Conservation (phyloP, 495 filamentous ascomycete species). For the Neurospora tetrasperma region DNA sequence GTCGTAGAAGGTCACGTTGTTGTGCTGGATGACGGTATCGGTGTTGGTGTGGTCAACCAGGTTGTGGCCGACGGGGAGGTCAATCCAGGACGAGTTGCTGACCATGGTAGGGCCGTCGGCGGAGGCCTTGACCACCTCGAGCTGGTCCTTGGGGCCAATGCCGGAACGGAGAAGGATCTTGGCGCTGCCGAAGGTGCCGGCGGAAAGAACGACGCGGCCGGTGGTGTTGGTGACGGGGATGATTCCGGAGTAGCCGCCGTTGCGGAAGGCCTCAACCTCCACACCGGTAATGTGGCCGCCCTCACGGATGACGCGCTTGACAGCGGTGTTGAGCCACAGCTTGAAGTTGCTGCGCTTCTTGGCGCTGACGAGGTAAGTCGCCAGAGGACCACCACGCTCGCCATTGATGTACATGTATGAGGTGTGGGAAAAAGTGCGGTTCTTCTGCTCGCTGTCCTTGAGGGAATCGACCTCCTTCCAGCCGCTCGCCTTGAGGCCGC, state of each 20-base stretch:
- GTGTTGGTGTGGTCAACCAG: slow-evolving; percentile 62
- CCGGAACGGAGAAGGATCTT: slow-evolving; percentile 55
- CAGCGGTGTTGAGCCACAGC: slow-evolving; percentile 53
- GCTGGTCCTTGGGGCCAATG: slow-evolving; percentile 55
- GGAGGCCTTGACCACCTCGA: slow-evolving; percentile 43
- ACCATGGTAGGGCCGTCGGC: slow-evolving; percentile 46
- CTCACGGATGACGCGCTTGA: slow-evolving; percentile 53
- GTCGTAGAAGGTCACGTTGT: slow-evolving; percentile 51
- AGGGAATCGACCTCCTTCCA: slow-evolving; percentile 57
- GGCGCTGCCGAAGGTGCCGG: slow-evolving; percentile 62
- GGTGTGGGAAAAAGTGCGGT: slow-evolving; percentile 54
- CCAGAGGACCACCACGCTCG: slow-evolving; percentile 60
- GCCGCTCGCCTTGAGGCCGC: slow-evolving; percentile 44
- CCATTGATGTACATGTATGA: slow-evolving; percentile 59
- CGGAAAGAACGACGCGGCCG: slow-evolving; percentile 58
- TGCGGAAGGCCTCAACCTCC: slow-evolving; percentile 48
- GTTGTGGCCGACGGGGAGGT: slow-evolving; percentile 65
- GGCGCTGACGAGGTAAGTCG: slow-evolving; percentile 61
- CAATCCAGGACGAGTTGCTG: slow-evolving; percentile 48
- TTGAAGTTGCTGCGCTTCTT: slow-evolving; percentile 53
- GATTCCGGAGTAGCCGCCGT: slow-evolving; percentile 47
- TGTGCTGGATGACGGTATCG: slow-evolving; percentile 52
- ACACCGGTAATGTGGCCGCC: slow-evolving; percentile 55
- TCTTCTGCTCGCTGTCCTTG: slow-evolving; percentile 50
- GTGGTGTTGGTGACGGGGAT: slow-evolving; percentile 47